Conservation (phyloP, 1,139 yeast genomes). For the Arxiozyma heterogenica region DNA sequence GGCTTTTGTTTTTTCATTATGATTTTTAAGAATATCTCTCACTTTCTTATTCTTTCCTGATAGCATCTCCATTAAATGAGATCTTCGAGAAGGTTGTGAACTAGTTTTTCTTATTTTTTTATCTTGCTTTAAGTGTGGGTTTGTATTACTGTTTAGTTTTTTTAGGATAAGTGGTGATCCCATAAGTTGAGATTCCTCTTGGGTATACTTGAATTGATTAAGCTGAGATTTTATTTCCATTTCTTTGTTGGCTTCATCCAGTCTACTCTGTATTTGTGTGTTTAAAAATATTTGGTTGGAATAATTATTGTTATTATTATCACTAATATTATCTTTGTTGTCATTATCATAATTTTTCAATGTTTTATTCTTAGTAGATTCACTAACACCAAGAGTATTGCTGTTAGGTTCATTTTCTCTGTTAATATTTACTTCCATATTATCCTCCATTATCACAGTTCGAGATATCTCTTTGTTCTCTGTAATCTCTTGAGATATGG, state of each 20-base stretch:
- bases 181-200: neutral
- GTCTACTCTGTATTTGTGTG: conserved; percentile 27
- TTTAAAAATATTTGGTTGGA: conserved; percentile 15
- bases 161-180: neutral
- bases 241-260: conserved; percentile 23
- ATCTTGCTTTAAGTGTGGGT: neutral
- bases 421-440: neutral
- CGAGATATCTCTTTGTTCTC: neutral
- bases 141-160: neutral
- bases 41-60: conserved; percentile 27
- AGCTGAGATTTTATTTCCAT: conserved; percentile 10
- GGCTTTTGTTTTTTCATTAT: neutral
- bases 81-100: conserved; percentile 10
- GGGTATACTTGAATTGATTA: conserved; percentile 16
- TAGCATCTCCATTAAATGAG: conserved; percentile 17
- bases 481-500: neutral
- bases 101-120: neutral
- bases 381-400: neutral
- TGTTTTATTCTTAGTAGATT: neutral
- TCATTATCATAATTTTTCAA: no score
- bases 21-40: conserved; percentile 10
- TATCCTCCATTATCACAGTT: neutral
- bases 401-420: neutral
- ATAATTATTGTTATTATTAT: neutral
- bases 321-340: no score